Conservation (phyloP, 495 filamentous ascomycete genomes). For the Cercophora scortea region DNA sequence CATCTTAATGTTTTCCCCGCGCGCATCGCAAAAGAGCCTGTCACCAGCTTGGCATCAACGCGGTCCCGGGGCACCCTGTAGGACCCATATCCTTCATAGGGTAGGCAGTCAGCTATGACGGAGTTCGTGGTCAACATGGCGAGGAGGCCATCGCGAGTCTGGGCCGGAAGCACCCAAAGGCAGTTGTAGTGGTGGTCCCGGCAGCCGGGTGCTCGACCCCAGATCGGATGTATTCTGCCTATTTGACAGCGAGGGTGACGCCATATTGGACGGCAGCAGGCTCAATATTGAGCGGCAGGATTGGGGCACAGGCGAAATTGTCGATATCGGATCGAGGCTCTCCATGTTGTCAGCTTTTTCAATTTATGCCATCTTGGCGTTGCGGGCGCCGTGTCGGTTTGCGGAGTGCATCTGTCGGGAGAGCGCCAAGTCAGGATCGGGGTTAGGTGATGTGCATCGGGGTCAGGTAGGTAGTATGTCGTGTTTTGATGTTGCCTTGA, state of each 20-base stretch:
- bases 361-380: slow-evolving; percentile 3
- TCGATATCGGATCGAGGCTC: slow-evolving; percentile 8
- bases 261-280: slow-evolving; percentile 19
- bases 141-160: slow-evolving; percentile 7
- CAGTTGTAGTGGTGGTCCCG: slow-evolving; percentile 1
- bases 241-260: slow-evolving; percentile 1
- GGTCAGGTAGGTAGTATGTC: no score
- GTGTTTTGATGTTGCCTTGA: no score
- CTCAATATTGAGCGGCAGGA: slow-evolving; percentile 12
- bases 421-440: background rate
- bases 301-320: slow-evolving; percentile 7
- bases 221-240: slow-evolving; percentile 18
- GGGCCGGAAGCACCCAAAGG: background rate
- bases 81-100: no score
- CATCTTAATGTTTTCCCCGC: no score
- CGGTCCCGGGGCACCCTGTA: no score
- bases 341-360: slow-evolving; percentile 2
- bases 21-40: no score
- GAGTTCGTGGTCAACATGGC: slow-evolving; percentile 4
- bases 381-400: background rate
- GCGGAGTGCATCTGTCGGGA: slow-evolving; percentile 2
- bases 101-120: background rate
- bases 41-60: no score
- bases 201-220: slow-evolving; percentile 6
- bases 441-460: no score